A percentile compares a stretch with the other conserved stretches of the same genome.
phyloP scores from a whole-genome alignment of 306 rosid genomes.

The Begonia loranthoides region DNA sequence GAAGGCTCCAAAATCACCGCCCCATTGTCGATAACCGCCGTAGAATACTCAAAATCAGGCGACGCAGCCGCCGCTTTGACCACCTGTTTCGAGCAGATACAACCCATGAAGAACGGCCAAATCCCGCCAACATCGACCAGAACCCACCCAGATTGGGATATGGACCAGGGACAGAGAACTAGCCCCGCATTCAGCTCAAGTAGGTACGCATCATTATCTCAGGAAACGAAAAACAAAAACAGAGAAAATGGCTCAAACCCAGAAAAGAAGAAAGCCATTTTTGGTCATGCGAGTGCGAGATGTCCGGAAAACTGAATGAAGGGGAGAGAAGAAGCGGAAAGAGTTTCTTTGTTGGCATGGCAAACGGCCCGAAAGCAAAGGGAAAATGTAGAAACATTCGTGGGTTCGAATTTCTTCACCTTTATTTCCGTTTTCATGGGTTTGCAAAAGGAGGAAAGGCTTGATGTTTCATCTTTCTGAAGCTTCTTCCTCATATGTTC shows the following conservation, averaged over 20 bases:
- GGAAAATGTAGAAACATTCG: conserved; percentile 17
- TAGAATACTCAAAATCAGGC: conserved; percentile 11
- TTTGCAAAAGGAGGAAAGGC: conserved; percentile 25
- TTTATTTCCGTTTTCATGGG: conserved; percentile 12
- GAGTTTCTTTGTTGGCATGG: conserved; percentile 1
- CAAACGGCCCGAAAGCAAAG: conserved; percentile 37
- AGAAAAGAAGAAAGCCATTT: conserved; percentile 9
- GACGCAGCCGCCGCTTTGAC: conserved; percentile 6
- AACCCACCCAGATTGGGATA: conserved; percentile 25
- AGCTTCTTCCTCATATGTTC: conserved; percentile 21
- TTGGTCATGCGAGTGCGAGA: conserved; percentile 21
- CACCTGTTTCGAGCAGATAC: conserved; percentile 64
- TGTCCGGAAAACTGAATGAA: conserved; percentile 15
- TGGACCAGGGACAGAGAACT: conserved; percentile 19
- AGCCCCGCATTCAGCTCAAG: conserved; percentile 39
- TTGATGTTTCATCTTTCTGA: conserved; percentile 34
- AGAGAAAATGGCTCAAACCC: conserved; percentile 5
- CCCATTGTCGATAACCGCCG: conserved; percentile 12
- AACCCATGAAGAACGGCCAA: conserved; percentile 63
- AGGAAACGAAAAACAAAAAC: background rate
- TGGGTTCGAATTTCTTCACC: conserved; percentile 39
- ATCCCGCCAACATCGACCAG: conserved; percentile 22
- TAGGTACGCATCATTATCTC: conserved; percentile 10
- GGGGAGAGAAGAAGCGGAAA: background rate
- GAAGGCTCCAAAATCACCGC: conserved; percentile 9